Evolutionary conservation across 352 stramenopile genomes (phyloP).

Genomic region (Poterioochromonas sp.): DNA sequence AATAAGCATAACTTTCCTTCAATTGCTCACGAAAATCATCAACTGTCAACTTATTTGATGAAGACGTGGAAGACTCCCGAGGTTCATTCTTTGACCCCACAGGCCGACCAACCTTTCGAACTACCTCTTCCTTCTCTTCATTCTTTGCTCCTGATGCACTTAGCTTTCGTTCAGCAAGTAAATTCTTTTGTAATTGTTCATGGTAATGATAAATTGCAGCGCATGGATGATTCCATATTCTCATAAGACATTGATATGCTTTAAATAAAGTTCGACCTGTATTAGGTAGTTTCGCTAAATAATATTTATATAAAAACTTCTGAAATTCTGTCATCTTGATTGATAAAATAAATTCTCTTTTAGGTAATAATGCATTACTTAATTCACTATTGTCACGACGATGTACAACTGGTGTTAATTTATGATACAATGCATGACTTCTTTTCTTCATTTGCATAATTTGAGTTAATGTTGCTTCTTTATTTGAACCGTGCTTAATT

Average conservation of each 20-base stretch:
- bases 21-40: too few relatives aligned
- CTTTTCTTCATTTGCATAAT: background rate
- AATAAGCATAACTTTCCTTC: too few relatives aligned
- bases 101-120: too few relatives aligned
- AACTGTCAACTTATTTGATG: too few relatives aligned
- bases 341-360: background rate
- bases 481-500: background rate
- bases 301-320: conserved; percentile 21
- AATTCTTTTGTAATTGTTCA: too few relatives aligned
- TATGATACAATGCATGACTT: conserved; percentile 4
- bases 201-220: background rate
- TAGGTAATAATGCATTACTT: background rate
- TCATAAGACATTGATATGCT: background rate
- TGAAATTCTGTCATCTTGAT: conserved; percentile 4
- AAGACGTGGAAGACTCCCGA: too few relatives aligned
- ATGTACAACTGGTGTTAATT: background rate
- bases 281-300: background rate
- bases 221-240: conserved; percentile 9
- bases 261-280: background rate
- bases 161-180: background rate
- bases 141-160: background rate
- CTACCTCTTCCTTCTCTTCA: too few relatives aligned
- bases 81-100: too few relatives aligned
- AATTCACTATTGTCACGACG: background rate
- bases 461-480: background rate